Conservation (phyloP, 371 early-diverging fungal species). For the Circinella umbellata region DNA sequence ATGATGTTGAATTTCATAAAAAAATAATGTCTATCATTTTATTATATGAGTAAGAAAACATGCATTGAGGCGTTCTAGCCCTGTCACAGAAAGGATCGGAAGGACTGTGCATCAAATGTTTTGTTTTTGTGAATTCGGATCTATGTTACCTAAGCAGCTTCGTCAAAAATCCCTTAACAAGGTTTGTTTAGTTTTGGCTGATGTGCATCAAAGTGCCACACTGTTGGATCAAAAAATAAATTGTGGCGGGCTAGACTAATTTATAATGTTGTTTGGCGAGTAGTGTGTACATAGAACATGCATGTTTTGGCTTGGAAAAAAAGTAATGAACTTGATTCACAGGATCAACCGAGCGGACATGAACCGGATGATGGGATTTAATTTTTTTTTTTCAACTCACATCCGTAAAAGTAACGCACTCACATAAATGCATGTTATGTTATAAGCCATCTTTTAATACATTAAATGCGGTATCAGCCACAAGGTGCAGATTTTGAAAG, state of each 20-base stretch:
- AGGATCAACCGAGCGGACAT: constrained; percentile 1
- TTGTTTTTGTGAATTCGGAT: neutral
- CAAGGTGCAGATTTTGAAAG: neutral
- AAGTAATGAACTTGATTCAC: neutral
- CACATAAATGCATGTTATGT: neutral
- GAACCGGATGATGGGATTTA: neutral
- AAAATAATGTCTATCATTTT: too few species aligned
- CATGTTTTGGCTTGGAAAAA: neutral
- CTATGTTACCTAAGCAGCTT: neutral
- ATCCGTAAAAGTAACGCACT: neutral
- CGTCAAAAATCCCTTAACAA: neutral
- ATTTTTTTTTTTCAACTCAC: neutral
- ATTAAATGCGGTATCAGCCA: constrained; percentile 1
- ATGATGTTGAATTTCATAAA: too few species aligned
- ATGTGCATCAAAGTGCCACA: constrained; percentile 3
- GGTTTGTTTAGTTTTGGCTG: neutral
- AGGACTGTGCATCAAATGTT: too few species aligned
- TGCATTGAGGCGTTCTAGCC: constrained; percentile 3
- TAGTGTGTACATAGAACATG: neutral
- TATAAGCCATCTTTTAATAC: neutral
- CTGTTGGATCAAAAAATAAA: neutral
- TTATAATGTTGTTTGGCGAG: too few species aligned
- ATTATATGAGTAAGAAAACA: neutral
- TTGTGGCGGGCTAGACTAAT: neutral
- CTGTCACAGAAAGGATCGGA: too few species aligned